Evolutionary conservation across 768 basidiomycete genomes (phyloP), one percentile per base, ranked within the genome.

Genomic region (Psilocybe tampanensis): DNA sequence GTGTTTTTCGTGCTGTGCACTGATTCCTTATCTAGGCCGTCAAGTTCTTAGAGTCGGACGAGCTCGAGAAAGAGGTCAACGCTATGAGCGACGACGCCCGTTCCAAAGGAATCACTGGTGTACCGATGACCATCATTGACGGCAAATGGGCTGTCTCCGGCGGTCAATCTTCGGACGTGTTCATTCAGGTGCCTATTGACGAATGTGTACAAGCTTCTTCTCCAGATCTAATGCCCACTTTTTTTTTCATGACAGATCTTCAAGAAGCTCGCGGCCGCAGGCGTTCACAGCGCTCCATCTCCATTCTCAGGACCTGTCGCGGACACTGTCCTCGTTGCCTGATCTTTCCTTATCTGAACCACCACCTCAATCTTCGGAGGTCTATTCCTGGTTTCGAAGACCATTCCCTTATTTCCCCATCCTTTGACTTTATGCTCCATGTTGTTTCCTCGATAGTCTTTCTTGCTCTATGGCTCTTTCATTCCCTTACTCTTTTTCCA

Each of bases 101-200:
- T 52, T 72, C 75, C 41, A 81, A 85, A 54, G 90, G 90, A 17
- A 83, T 94, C 49, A 85, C 82, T 5, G 90, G 91, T 36, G 89
- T 94, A 2, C 92, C 92, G 8, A 84, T 91, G 75, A 87, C 85
- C 23, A 83, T 93, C 64, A 87, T 93, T 62, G 85, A 92, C 67
- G 81, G 84, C 12, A 87, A 86, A 66, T 93, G 88, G 86, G 89
- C 86, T 5, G 80, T 92, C 23, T 85, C 81, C 48, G 90, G 90
- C 8, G 86, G 86, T 9, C 90, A 92, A 70, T 82, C 83, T 3
- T 78, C 85, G 43, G 89, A 90, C 41, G 84, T 86, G 2, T 92
- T 84, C 65, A 73, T 86, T 29, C 84, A 87, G 78, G 89, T 65
- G 56, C 48, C 34, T 39, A 23, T 45, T 32, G 32, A 18, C 59